phyloP scores from a whole-genome alignment of 2,329 filamentous ascomycete genomes.

The Aspergillus viridinutans region DNA sequence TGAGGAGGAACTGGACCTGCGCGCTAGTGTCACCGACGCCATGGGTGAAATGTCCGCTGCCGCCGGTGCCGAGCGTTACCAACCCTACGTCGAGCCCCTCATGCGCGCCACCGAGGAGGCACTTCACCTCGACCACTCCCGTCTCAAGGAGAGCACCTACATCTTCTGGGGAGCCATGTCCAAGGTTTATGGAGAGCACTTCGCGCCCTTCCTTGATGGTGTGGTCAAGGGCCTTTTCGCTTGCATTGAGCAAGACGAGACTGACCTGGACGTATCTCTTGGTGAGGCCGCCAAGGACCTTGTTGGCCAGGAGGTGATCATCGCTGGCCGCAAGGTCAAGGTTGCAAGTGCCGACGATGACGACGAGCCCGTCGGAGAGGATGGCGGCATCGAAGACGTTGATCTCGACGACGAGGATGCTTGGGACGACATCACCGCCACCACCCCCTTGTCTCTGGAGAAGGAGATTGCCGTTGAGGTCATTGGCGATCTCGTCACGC shows the following conservation, averaged over 20 bases:
- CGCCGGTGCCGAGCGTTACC: slow-evolving; percentile 79
- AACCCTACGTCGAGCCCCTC: slow-evolving; percentile 83
- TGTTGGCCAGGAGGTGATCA: slow-evolving; percentile 68
- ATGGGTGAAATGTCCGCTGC: slow-evolving; percentile 90
- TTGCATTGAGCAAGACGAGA: slow-evolving; percentile 84
- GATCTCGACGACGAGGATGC: slow-evolving; percentile 77
- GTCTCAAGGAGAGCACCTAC: slow-evolving; percentile 92
- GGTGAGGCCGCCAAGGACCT: slow-evolving; percentile 71
- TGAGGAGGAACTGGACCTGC: slow-evolving; percentile 83
- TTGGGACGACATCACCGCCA: slow-evolving; percentile 76
- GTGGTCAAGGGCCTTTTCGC: slow-evolving; percentile 61
- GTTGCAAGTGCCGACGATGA: slow-evolving; percentile 63
- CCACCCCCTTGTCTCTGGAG: slow-evolving; percentile 86
- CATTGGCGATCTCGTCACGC: slow-evolving; percentile 83
- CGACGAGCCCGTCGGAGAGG: slow-evolving; percentile 46
- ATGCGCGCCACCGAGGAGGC: slow-evolving; percentile 93
- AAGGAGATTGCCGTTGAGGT: slow-evolving; percentile 97
- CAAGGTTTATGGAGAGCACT: slow-evolving; percentile 78
- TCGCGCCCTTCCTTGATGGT: slow-evolving; percentile 44
- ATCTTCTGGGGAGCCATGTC: slow-evolving; percentile 94
- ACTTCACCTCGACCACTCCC: slow-evolving; percentile 79
- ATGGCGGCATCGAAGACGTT: slow-evolving; percentile 58
- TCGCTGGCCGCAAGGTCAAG: slow-evolving; percentile 82
- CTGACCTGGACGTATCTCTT: slow-evolving; percentile 71
- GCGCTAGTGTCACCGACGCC: slow-evolving; percentile 84